Percentiles rank a stretch among this genome's conserved stretches.
Evolutionary conservation across 352 stramenopile genomes (phyloP).

Genomic region (Aphanomyces stellatus): DNA sequence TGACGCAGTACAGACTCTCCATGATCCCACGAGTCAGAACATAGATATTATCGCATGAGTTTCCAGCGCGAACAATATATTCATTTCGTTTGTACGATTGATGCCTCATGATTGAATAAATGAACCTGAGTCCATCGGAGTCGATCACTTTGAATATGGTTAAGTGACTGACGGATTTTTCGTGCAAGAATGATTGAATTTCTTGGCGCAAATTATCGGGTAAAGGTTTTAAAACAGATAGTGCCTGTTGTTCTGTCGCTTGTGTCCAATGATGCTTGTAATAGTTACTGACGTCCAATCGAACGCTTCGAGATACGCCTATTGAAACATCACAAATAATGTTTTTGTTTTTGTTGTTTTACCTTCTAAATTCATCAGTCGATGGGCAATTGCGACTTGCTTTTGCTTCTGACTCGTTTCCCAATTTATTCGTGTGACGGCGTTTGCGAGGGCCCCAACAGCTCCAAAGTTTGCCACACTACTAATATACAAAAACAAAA

Average conservation of each 20-base stretch:
- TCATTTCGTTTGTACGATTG: slow-evolving; percentile 5
- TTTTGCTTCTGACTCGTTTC: background rate
- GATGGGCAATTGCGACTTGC: background rate
- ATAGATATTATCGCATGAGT: slow-evolving; percentile 5
- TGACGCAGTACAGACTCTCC: background rate
- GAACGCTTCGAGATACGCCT: slow-evolving; percentile 2
- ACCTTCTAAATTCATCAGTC: slow-evolving; percentile 7
- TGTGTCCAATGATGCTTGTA: slow-evolving; percentile 12
- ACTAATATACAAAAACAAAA: slow-evolving; percentile 51
- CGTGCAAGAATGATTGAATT: slow-evolving; percentile 12
- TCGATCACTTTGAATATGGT: slow-evolving; percentile 4
- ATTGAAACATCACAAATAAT: background rate
- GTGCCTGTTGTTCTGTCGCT: background rate
- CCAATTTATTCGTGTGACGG: slow-evolving; percentile 9
- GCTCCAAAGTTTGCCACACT: slow-evolving; percentile 69
- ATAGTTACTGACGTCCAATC: slow-evolving; percentile 1
- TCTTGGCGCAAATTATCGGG: slow-evolving; percentile 13
- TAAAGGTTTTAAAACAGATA: background rate
- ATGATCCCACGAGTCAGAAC: background rate
- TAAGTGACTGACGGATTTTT: background rate
- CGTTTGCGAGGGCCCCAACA: slow-evolving; percentile 29
- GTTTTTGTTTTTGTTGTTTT: too few relatives aligned
- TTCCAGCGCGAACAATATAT: background rate
- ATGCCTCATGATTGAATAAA: slow-evolving; percentile 12
- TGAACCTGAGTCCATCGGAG: background rate